Evolutionary conservation across 2,329 filamentous ascomycete species (phyloP).

Genomic region (Karstenula rhodostoma): DNA sequence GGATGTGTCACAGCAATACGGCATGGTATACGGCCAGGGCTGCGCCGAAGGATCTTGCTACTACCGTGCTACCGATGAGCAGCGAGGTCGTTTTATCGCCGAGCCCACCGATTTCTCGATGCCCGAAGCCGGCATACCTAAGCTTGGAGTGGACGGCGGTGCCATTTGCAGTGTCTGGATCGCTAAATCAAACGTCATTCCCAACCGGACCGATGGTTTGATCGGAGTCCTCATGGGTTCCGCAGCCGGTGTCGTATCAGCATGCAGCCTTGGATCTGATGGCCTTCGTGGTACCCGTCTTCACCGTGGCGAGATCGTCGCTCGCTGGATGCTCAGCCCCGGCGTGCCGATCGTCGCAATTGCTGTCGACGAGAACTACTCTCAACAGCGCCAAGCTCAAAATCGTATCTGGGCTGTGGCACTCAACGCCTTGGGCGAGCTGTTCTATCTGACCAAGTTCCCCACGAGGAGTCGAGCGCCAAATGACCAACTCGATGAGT

Average conservation of each 20-base stretch:
- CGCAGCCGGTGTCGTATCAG: slow-evolving; percentile 80
- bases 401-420: slow-evolving; percentile 87
- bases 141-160: slow-evolving; percentile 73
- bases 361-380: slow-evolving; percentile 84
- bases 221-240: slow-evolving; percentile 85
- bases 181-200: slow-evolving; percentile 79
- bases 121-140: slow-evolving; percentile 77
- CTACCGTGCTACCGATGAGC: slow-evolving; percentile 77
- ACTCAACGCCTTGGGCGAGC: slow-evolving; percentile 91
- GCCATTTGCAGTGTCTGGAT: slow-evolving; percentile 86
- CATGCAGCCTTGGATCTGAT: slow-evolving; percentile 77
- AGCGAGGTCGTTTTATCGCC: slow-evolving; percentile 77
- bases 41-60: slow-evolving; percentile 83
- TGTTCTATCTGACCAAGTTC: slow-evolving; percentile 81
- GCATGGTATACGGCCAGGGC: slow-evolving; percentile 84
- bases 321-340: slow-evolving; percentile 88
- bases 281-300: slow-evolving; percentile 68
- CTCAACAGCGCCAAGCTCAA: slow-evolving; percentile 70
- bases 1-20: slow-evolving; percentile 87
- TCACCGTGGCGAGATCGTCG: slow-evolving; percentile 78
- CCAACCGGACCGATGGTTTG: slow-evolving; percentile 76
- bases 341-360: slow-evolving; percentile 91
- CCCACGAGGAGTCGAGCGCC: slow-evolving; percentile 65
- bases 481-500: slow-evolving; percentile 59
- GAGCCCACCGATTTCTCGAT: slow-evolving; percentile 67